These are phyloP conservation scores for Narthecium ossifragum DNA, from an alignment of 106 monocot species.

Conservation along the genomic window DNA sequence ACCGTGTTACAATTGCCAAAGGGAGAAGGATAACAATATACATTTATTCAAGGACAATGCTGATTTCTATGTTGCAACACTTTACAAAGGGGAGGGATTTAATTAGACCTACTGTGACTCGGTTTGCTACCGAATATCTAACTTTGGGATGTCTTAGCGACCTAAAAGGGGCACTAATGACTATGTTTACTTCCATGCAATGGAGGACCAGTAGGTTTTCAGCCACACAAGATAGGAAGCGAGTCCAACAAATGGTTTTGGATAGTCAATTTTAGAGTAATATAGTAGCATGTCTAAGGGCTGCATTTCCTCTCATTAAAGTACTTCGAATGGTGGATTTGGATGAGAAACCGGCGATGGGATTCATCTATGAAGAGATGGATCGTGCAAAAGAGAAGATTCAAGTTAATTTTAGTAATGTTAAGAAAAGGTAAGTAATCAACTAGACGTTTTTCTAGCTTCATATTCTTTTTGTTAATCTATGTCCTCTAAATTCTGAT, in stretches of 20 bases:
- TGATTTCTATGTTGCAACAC: neutral
- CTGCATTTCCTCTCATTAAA: neutral
- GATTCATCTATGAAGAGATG: conserved; percentile 7
- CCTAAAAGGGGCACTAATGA: too few relatives aligned
- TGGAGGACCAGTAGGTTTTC: neutral
- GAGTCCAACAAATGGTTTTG: neutral
- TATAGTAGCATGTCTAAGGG: neutral
- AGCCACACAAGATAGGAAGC: neutral
- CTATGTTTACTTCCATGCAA: too few relatives aligned
- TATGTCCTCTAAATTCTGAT: neutral
- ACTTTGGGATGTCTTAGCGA: too few relatives aligned
- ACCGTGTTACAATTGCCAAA: neutral
- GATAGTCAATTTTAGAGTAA: neutral
- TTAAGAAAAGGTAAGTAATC: conserved; percentile 4
- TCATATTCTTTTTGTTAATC: neutral
- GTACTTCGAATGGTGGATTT: conserved; percentile 4
- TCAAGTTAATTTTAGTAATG: conserved; percentile 3
- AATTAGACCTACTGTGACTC: too few relatives aligned
- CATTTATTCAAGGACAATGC: neutral
- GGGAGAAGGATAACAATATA: neutral
- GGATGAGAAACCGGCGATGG: neutral
- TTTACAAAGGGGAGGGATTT: too few relatives aligned
- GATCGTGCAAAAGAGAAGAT: neutral
- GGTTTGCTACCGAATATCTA: too few relatives aligned
- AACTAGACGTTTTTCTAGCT: too few relatives aligned